phyloP scores from a whole-genome alignment of 106 monocot genomes.

The Allium cepa region DNA sequence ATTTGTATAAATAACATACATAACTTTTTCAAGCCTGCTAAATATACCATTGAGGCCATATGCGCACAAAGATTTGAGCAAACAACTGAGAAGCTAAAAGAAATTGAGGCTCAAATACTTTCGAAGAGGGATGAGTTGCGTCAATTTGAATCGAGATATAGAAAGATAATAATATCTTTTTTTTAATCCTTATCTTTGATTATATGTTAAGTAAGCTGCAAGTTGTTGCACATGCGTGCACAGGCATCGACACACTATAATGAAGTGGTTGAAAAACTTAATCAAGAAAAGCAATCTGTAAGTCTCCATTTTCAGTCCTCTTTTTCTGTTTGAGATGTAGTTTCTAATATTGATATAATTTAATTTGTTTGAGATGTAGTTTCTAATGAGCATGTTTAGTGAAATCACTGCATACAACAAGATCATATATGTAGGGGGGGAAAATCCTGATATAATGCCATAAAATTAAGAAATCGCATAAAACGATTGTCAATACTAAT shows the following conservation, averaged over 20 bases:
- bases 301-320: neutral
- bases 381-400: too few species aligned
- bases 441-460: too few species aligned
- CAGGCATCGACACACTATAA: slow-evolving; percentile 85
- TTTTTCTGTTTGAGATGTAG: too few species aligned
- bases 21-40: slow-evolving; percentile 90
- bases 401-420: too few species aligned
- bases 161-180: slow-evolving; percentile 38
- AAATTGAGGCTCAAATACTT: slow-evolving; percentile 74
- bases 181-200: neutral
- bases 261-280: slow-evolving; percentile 80
- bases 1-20: too few species aligned
- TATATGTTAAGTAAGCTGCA: too few species aligned
- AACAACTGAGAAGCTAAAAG: slow-evolving; percentile 66
- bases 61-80: slow-evolving; percentile 72
- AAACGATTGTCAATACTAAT: too few species aligned
- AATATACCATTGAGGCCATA: slow-evolving; percentile 69
- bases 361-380: too few species aligned
- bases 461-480: too few species aligned
- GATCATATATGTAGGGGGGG: too few species aligned
- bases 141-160: slow-evolving; percentile 88
- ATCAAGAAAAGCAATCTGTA: slow-evolving; percentile 78
- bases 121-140: slow-evolving; percentile 74
- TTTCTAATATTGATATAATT: too few species aligned
- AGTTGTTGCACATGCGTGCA: neutral